Evolutionary conservation across 805 yeast genomes (phyloP).

Genomic region (Torulaspora indica): DNA sequence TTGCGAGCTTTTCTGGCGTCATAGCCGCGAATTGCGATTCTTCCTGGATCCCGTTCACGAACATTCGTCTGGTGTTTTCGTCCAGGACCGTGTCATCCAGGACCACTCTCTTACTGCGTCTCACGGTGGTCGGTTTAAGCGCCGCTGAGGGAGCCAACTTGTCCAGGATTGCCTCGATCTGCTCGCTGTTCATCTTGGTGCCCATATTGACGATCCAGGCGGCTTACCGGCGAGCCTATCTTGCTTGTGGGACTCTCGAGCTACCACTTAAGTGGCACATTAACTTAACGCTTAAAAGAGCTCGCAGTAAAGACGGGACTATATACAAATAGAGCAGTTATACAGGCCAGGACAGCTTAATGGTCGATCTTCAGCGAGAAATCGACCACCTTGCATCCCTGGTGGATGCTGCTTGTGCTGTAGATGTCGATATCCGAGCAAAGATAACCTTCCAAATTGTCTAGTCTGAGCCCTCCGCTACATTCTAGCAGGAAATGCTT

Average conservation of each 20-base stretch:
- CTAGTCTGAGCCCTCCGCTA: constrained; percentile 79
- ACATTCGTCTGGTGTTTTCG: constrained; percentile 16
- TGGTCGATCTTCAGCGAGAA: constrained; percentile 60
- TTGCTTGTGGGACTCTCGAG: constrained; percentile 1
- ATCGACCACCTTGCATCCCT: constrained; percentile 80
- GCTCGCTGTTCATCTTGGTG: constrained; percentile 8
- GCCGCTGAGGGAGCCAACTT: constrained; percentile 9
- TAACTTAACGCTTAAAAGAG: too few relatives aligned
- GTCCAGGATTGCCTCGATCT: constrained; percentile 7
- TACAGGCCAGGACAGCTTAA: neutral
- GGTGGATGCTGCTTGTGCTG: constrained; percentile 87
- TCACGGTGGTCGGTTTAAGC: constrained; percentile 6
- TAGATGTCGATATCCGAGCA: constrained; percentile 82
- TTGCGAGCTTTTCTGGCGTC: constrained; percentile 15
- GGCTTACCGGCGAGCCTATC: neutral
- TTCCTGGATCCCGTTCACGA: constrained; percentile 17
- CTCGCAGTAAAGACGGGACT: neutral
- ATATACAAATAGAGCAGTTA: neutral
- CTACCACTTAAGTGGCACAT: too few relatives aligned
- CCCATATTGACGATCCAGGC: neutral
- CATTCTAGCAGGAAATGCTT: constrained; percentile 73
- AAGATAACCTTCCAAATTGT: constrained; percentile 60
- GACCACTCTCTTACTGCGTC: constrained; percentile 8
- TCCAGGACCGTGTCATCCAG: constrained; percentile 20
- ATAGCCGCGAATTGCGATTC: constrained; percentile 22